These are phyloP conservation scores for Chaetoscypha palmicola DNA, from an alignment of 2,329 filamentous ascomycete genomes.

Conservation along the genomic window DNA sequence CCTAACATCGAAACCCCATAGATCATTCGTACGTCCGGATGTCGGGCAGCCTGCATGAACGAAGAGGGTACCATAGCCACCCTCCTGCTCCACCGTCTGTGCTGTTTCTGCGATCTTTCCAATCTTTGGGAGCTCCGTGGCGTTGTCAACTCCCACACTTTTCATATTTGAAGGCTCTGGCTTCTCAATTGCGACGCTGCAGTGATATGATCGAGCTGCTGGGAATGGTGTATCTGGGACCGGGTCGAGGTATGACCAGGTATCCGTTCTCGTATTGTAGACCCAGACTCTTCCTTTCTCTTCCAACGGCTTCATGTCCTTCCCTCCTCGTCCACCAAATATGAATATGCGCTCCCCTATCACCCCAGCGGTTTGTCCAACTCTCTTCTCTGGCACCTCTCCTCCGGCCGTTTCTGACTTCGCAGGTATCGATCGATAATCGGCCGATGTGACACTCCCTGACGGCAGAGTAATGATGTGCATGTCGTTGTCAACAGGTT, in stretches of 20 bases:
- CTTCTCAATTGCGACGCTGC: conserved; percentile 49
- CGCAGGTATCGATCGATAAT: conserved; percentile 52
- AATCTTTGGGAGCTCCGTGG: conserved; percentile 46
- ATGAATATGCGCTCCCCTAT: conserved; percentile 68
- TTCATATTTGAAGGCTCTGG: conserved; percentile 33
- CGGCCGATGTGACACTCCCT: conserved; percentile 45
- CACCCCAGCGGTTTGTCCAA: conserved; percentile 65
- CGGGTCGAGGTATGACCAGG: conserved; percentile 61
- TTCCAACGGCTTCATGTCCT: conserved; percentile 62
- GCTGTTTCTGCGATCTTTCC: conserved; percentile 51
- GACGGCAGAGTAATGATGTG: conserved; percentile 57
- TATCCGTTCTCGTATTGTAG: conserved; percentile 57
- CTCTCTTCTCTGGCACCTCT: conserved; percentile 56
- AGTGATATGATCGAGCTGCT: conserved; percentile 64
- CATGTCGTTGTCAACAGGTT: conserved; percentile 67
- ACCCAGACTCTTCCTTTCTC: conserved; percentile 71
- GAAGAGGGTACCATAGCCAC: conserved; percentile 63
- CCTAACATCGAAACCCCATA: conserved; percentile 71
- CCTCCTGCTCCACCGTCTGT: conserved; percentile 50
- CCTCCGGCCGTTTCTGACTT: conserved; percentile 34
- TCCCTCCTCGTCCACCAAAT: conserved; percentile 71
- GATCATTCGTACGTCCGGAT: conserved; percentile 55
- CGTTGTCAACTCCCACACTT: conserved; percentile 21
- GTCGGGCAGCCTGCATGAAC: conserved; percentile 68
- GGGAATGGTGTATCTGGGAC: conserved; percentile 45